Conservation (phyloP, 1,284 basidiomycete genomes). For the Cystobasidium slooffiae region DNA sequence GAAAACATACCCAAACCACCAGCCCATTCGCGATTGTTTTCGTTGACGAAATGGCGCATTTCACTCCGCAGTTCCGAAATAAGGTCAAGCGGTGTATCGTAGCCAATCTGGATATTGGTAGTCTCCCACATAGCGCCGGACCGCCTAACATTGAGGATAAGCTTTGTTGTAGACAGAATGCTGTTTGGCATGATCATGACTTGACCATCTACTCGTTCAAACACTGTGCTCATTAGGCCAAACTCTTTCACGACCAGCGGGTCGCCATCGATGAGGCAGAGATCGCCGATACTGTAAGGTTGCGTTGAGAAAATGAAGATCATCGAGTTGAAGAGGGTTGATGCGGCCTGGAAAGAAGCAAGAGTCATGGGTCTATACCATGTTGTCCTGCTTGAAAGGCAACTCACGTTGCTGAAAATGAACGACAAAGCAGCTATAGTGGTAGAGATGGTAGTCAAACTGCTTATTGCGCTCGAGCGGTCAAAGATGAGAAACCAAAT, state of each 20-base stretch:
- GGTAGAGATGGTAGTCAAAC: conserved; percentile 41
- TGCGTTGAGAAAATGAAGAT: conserved; percentile 84
- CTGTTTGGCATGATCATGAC: conserved; percentile 80
- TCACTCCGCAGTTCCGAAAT: conserved; percentile 69
- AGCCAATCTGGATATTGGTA: conserved; percentile 61
- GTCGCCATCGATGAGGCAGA: conserved; percentile 72
- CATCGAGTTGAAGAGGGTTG: conserved; percentile 78
- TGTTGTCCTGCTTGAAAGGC: no score
- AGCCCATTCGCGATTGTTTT: conserved; percentile 76
- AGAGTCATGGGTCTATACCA: conserved; percentile 45
- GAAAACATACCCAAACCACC: conserved; percentile 47
- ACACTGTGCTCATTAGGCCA: conserved; percentile 78
- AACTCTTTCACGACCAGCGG: conserved; percentile 73
- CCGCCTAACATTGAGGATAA: conserved; percentile 66
- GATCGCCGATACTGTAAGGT: conserved; percentile 61
- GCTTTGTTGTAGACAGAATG: conserved; percentile 70
- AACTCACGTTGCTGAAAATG: conserved; percentile 42
- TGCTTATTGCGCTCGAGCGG: conserved; percentile 65
- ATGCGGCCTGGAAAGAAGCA: conserved; percentile 78
- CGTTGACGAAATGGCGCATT: conserved; percentile 67
- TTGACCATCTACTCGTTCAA: conserved; percentile 75
- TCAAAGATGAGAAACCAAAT: conserved; percentile 80
- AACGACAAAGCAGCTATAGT: conserved; percentile 52
- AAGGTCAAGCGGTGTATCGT: conserved; percentile 56
- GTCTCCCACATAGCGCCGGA: conserved; percentile 70